Base-by-base conservation (phyloP, 805 yeast species). In the Hanseniaspora singularis region DNA sequence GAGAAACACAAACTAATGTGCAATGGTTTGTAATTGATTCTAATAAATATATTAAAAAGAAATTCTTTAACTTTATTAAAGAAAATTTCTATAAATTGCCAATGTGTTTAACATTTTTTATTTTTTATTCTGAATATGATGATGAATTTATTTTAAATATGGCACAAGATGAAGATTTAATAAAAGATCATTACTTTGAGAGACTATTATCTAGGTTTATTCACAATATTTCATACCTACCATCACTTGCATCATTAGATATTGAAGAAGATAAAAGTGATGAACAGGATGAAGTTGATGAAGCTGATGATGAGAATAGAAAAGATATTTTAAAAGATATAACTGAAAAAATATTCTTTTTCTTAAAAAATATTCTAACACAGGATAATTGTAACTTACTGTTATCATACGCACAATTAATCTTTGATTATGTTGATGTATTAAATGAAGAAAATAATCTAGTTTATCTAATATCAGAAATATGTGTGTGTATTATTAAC, bases 1-100 rank as follows among this genome's bases (percentile, higher is more conserved):
- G 48, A 3, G 48, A 44, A 2, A 14, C 48, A 1, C 41, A 36
- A 31, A 11, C 39, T 3, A 24, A 20, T 9, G 3, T 44, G n/a
- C 48, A 44, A 30, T 44, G 48, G 48, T 44, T 30, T 44, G 41
- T 40, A 10, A 37, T 44, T 36, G 48, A 44, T 20, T 28, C 32
- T 4, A 39, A 37, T 10, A 26, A 27, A 10, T 30, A 30, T 18
- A 32, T 37, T 3, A 33, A 41, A 30, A 32, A 31, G 14, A 16
- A 14, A n/a, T 44, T 44, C 26, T 37, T 44, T 15, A 37, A 31
- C n/a, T 44, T 44, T 24, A 36, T 44, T 18, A 44, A 30, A 18
- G 24, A 37, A n/a, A 36, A 44, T 16, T 44, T 44, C 22, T 19
- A 20, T 16, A 12, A 22, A 18, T 20, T 44, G n/a, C 48, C 48